Conservation (phyloP, 805 yeast genomes). For the Candida wancherniae region DNA sequence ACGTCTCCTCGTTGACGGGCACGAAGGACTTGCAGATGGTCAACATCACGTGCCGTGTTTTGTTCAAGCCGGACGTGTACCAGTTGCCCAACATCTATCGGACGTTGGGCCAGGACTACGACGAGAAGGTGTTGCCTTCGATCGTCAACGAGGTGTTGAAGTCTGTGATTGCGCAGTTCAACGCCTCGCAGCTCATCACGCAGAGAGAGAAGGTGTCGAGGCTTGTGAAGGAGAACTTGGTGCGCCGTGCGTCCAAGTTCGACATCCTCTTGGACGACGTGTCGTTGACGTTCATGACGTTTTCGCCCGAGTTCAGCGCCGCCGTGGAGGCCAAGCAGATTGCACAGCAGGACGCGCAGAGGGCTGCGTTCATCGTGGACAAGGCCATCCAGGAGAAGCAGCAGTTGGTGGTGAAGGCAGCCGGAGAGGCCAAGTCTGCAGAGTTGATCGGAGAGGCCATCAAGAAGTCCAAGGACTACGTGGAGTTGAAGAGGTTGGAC, state of each 20-base stretch:
- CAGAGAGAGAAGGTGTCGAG: slow-evolving; percentile 95
- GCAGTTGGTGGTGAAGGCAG: slow-evolving; percentile 92
- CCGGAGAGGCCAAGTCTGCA: slow-evolving; percentile 98
- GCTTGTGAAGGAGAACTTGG: slow-evolving; percentile 83
- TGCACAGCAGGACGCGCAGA: slow-evolving; percentile 98
- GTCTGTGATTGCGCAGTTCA: slow-evolving; percentile 96
- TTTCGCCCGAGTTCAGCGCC: slow-evolving; percentile 94
- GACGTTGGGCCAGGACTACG: slow-evolving; percentile 91
- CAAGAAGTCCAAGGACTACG: slow-evolving; percentile 92
- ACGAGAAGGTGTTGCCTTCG: slow-evolving; percentile 95
- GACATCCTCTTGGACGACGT: slow-evolving; percentile 90
- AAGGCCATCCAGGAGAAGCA: slow-evolving; percentile 97
- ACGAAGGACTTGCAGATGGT: slow-evolving; percentile 99
- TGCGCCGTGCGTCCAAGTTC: slow-evolving; percentile 88
- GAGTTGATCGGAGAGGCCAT: slow-evolving; percentile 98
- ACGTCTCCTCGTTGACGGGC: slow-evolving; percentile 91
- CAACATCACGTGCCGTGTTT: slow-evolving; percentile 96
- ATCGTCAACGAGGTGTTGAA: slow-evolving; percentile 96
- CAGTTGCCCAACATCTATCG: slow-evolving; percentile 83
- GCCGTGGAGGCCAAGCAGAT: slow-evolving; percentile 99
- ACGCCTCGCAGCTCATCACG: slow-evolving; percentile 97
- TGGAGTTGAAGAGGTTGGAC: slow-evolving; percentile 93
- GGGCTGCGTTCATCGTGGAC: slow-evolving; percentile 96
- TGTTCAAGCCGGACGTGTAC: slow-evolving; percentile 77
- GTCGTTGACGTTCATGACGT: slow-evolving; percentile 93